A percentile compares a stretch with the other conserved stretches of the same genome.
Evolutionary conservation across 192 early-diverging fungal species (phyloP).

Genomic region (Linnemannia elongata): DNA sequence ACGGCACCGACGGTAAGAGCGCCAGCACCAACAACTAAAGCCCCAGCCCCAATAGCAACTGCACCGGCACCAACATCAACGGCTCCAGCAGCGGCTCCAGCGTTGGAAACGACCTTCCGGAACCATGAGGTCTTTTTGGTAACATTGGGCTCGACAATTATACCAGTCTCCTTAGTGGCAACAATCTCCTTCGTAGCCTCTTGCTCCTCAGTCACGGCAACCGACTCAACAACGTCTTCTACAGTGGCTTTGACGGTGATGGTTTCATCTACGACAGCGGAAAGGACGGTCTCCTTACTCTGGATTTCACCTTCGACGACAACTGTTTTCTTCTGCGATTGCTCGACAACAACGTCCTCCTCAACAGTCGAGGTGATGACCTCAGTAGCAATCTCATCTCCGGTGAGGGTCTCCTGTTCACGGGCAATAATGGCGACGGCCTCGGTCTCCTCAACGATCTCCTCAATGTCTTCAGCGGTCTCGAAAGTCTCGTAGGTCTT

Average conservation of each 20-base stretch:
- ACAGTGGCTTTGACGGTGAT: background rate
- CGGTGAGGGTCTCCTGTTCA: too few relatives aligned
- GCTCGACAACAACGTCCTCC: background rate
- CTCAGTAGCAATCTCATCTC: too few relatives aligned
- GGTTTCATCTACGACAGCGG: background rate
- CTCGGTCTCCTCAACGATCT: too few relatives aligned
- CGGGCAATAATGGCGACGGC: too few relatives aligned
- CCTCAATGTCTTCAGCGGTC: conserved; percentile 6
- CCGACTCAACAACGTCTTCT: background rate
- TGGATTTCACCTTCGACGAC: background rate
- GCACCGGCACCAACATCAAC: conserved; percentile 16
- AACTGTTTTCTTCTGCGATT: background rate
- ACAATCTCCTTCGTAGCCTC: background rate
- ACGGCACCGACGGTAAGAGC: too few relatives aligned
- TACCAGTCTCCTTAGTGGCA: background rate
- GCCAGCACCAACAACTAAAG: too few relatives aligned
- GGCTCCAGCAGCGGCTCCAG: conserved; percentile 9
- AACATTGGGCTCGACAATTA: conserved; percentile 7
- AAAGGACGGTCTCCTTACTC: background rate
- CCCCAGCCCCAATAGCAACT: too few relatives aligned
- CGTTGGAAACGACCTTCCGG: background rate
- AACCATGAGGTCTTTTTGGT: conserved; percentile 21
- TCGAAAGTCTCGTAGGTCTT: conserved; percentile 31
- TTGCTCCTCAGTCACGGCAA: background rate
- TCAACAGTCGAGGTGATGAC: background rate